A percentile compares a stretch with the other conserved stretches of the same genome.
Conservation (phyloP, 2,329 filamentous ascomycete species). For the Conoideocrella luteorostrata region DNA sequence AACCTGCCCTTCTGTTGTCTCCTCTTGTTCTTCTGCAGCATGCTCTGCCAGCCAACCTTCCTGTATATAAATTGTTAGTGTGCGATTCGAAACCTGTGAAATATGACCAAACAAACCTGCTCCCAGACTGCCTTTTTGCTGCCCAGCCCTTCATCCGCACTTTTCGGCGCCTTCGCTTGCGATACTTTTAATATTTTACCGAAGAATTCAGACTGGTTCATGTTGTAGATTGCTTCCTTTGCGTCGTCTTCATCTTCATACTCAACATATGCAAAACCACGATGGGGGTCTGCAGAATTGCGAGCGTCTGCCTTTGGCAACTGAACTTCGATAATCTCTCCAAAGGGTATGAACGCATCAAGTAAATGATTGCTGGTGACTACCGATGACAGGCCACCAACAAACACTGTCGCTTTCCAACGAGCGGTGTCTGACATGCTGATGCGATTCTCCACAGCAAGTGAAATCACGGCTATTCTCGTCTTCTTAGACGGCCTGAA, state of each 20-base stretch:
- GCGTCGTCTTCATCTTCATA: constrained; percentile 83
- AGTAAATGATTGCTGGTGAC: constrained; percentile 72
- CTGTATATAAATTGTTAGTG: constrained; percentile 38
- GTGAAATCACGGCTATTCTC: too few relatives aligned
- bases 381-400: constrained; percentile 76
- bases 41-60: constrained; percentile 91
- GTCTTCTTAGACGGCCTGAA: background rate
- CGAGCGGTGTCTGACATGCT: constrained; percentile 75
- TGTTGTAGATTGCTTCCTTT: constrained; percentile 95
- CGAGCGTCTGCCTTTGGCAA: constrained; percentile 82
- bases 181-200: constrained; percentile 89
- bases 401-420: constrained; percentile 86
- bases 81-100: background rate
- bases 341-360: constrained; percentile 93
- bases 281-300: constrained; percentile 71
- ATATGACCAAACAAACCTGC: constrained; percentile 58
- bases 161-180: constrained; percentile 86
- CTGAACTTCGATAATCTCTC: constrained; percentile 87
- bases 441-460: too few relatives aligned
- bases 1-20: constrained; percentile 20
- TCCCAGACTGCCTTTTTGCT: constrained; percentile 96
- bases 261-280: constrained; percentile 95
- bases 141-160: constrained; percentile 76
- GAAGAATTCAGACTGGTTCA: constrained; percentile 95
- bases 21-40: constrained; percentile 71